A percentile compares a stretch with the other conserved stretches of the same genome.
Evolutionary conservation across 192 early-diverging fungal genomes (phyloP).

Genomic region (Gorgonomyces haynaldii): DNA sequence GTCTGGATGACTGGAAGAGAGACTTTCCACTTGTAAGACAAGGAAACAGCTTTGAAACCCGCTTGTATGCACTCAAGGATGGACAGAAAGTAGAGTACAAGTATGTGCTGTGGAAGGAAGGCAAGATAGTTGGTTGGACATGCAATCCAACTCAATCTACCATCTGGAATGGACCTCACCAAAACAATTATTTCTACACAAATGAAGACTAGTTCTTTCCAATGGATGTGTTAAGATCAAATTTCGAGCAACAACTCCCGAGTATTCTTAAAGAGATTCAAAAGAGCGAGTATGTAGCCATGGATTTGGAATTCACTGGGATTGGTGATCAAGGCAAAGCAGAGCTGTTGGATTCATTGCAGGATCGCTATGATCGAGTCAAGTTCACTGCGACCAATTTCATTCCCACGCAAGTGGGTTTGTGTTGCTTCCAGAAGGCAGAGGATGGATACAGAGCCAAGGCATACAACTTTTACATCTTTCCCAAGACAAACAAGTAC

Average conservation of each 20-base stretch:
- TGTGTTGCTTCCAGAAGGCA: slow-evolving; percentile 66
- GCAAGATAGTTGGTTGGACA: too few relatives aligned
- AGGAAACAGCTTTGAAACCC: too few relatives aligned
- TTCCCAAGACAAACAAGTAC: slow-evolving; percentile 44
- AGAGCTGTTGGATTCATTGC: slow-evolving; percentile 33
- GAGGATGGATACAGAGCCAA: slow-evolving; percentile 52
- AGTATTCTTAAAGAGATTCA: slow-evolving; percentile 50
- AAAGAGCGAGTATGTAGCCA: slow-evolving; percentile 58
- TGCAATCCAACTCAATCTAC: not conserved
- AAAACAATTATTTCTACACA: not conserved
- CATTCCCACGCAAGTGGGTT: slow-evolving; percentile 66
- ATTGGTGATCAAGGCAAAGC: slow-evolving; percentile 20
- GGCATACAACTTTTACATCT: slow-evolving; percentile 85
- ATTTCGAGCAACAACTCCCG: slow-evolving; percentile 51
- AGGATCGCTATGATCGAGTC: slow-evolving; percentile 50
- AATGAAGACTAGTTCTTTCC: too few relatives aligned
- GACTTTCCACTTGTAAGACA: too few relatives aligned
- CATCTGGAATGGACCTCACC: not conserved
- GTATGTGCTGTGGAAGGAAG: too few relatives aligned
- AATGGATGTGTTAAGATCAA: slow-evolving; percentile 59
- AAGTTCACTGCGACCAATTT: slow-evolving; percentile 33
- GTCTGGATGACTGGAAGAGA: too few relatives aligned
- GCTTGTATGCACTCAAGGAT: too few relatives aligned
- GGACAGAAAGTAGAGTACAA: too few relatives aligned
- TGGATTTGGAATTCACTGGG: slow-evolving; percentile 77